Evolutionary conservation across 2,329 filamentous ascomycete species (phyloP).

Genomic region (Fusarium pininemorale): DNA sequence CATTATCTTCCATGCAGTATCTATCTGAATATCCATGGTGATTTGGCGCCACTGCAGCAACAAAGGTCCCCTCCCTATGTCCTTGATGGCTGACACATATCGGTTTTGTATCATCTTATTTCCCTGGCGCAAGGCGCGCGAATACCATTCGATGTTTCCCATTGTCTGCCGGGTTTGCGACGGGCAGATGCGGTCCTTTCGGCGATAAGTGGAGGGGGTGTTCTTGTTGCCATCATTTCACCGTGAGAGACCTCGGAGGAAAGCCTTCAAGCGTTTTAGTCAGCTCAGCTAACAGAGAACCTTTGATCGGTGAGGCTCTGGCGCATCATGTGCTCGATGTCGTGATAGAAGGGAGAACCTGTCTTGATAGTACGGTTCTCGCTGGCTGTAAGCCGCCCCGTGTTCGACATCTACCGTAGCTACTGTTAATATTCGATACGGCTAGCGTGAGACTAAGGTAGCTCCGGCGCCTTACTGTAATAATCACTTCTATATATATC

Average conservation of each 20-base stretch:
- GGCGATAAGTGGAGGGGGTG: conserved; percentile 29
- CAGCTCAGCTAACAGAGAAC: not conserved
- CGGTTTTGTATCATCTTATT: not conserved
- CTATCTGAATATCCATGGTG: not conserved
- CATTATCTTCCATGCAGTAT: not conserved
- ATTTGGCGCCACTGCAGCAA: not conserved
- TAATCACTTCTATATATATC: no score
- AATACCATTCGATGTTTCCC: conserved; percentile 1
- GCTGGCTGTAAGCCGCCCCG: conserved; percentile 2
- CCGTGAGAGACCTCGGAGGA: not conserved
- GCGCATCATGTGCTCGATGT: conserved; percentile 18
- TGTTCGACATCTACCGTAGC: not conserved
- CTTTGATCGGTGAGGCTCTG: conserved; percentile 13
- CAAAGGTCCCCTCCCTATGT: conserved; percentile 13
- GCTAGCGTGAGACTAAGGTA: no score
- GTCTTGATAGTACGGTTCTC: not conserved
- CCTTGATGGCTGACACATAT: not conserved
- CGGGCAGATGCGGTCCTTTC: conserved; percentile 35
- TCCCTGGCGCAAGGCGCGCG: conserved; percentile 13
- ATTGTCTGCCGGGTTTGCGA: conserved; percentile 12
- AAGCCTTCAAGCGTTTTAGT: conserved; percentile 1
- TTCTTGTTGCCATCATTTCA: not conserved
- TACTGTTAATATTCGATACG: no score
- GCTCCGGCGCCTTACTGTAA: no score
- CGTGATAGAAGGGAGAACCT: conserved; percentile 10